Base-by-base conservation (phyloP, 129 eudicot species). In the Gnaphalium uliginosum region DNA sequence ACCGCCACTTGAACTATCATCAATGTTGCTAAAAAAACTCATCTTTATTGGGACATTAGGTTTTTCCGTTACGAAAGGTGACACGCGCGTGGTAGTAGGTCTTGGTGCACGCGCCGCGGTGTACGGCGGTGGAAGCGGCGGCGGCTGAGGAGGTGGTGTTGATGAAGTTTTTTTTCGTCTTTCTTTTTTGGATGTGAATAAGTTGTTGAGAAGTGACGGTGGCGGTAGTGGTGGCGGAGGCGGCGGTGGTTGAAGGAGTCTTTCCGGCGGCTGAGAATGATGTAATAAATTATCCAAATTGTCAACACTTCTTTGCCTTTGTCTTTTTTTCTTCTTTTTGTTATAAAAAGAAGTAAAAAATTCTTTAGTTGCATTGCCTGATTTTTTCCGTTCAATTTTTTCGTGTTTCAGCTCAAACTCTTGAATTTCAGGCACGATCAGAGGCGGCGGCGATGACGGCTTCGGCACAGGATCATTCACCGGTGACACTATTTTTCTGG, bases 311-410 rank as follows among this genome's bases (percentile, higher is more conserved):
- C 77, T 86, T 56, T 83, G 86, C 61, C 91, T 86, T 48, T 78
- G 92, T 67, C 85, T 88, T 51, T 75, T 93, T 79, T 93, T 93
- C 89, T 83, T 90, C 71, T 85, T 83, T 48, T 79, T 85, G 46
- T 68, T 78, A 74, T 87, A 83, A 5, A 90, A 81, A 35, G 92
- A 83, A 30, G 87, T 82, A 35, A 88, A 67, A 33, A 89, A 89
- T 25, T 84, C 95, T 71, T 88, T 90, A 4, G 90, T 86, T 18
- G 89, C 85, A 68, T 72, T 81, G 4, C 83, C 83, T 10, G 86
- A 74, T 50, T 80, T 80, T 66, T 83, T 88, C 76, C 86, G 76
- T 32, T 82, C 87, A 18, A 41, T 17, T 24, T 58, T 61, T 21
- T 64, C 13, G 21, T 62, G 11, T 19, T 68, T 74, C 61, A 25